Base-by-base conservation (phyloP, 2,329 filamentous ascomycete species). In the Ceratocystis variospora region DNA sequence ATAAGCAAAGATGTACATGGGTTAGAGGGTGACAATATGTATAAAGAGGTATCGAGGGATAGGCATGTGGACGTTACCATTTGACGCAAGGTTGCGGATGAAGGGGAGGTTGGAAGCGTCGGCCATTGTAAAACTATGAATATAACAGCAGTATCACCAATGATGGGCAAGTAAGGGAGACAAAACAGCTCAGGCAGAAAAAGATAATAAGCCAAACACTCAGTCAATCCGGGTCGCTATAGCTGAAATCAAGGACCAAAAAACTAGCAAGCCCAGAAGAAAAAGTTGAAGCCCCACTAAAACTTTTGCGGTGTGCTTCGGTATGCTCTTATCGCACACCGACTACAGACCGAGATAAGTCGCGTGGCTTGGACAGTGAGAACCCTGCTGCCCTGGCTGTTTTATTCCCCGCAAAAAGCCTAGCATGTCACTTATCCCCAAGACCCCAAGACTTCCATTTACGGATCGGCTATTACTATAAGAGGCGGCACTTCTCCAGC, bases 51-150 rank as follows among this genome's bases (percentile, higher is more conserved):
- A 8, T 37, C 61, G 28, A 15, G 7, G 44, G 19, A 19, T 19
- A n/a, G 15, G 48, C 17, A 15, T 61, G 33, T n/a, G 19, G 25
- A 12, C 19, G n/a, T 28, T 74, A 93, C 90, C 89, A 77, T 88
- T 94, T 45, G 90, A 92, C 66, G 89, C 89, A 69, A 95, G 84
- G 73, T 92, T 87, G 75, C 86, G 88, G 69, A 95, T 87, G 71
- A 95, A 95, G 5, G 89, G 88, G 79, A 83, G 83, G 68, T 77
- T 78, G 67, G 77, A 75, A 71, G 76, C 73, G 68, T 77, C 70
- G 63, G 77, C 74, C 74, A 78, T 78, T 64, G 70, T 74, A 66
- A 37, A 45, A 64, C 61, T 15, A 19, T n/a, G 53, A 53, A 19
- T 48, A 19, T 48, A 25, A 15, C 31, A 31, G 25, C 17, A 17